Percentiles rank a stretch among this genome's conserved stretches.
Conservation (phyloP, 2,329 filamentous ascomycete species). For the Calonectria pauciramosa region DNA sequence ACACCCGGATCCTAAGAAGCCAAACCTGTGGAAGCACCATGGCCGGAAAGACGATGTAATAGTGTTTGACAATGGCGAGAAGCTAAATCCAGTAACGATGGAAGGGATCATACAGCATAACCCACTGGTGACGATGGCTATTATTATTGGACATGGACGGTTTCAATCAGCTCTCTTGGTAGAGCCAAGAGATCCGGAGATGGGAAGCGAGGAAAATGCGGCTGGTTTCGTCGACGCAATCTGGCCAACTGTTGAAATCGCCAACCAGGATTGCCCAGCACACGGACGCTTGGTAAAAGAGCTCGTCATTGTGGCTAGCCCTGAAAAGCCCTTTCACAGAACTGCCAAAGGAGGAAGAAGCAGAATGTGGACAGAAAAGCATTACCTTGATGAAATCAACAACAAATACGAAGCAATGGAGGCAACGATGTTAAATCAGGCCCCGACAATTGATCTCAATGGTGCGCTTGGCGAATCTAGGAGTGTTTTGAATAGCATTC, state of each 20-base stretch:
- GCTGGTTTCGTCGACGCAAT: not conserved
- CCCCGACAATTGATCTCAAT: not conserved
- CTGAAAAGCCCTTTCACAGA: not conserved
- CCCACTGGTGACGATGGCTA: not conserved
- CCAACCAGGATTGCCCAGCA: not conserved
- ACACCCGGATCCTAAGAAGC: not conserved
- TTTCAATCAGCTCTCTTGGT: not conserved
- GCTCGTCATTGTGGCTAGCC: not conserved
- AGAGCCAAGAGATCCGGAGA: not conserved
- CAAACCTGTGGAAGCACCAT: constrained; percentile 6
- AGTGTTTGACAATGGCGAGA: constrained; percentile 1
- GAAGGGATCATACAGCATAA: not conserved
- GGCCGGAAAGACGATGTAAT: not conserved
- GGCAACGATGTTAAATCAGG: not conserved
- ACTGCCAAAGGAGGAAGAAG: constrained; percentile 2
- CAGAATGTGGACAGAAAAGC: constrained; percentile 5
- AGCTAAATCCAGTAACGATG: not conserved
- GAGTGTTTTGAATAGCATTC: not conserved
- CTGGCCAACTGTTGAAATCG: not conserved
- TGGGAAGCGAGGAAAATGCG: not conserved
- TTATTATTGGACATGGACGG: not conserved
- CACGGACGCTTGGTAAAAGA: not conserved
- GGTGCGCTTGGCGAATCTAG: not conserved
- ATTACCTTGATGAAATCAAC: not conserved
- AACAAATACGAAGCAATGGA: not conserved